Evolutionary conservation across 2,329 filamentous ascomycete species (phyloP).

Genomic region (Thermoascus crustaceus): DNA sequence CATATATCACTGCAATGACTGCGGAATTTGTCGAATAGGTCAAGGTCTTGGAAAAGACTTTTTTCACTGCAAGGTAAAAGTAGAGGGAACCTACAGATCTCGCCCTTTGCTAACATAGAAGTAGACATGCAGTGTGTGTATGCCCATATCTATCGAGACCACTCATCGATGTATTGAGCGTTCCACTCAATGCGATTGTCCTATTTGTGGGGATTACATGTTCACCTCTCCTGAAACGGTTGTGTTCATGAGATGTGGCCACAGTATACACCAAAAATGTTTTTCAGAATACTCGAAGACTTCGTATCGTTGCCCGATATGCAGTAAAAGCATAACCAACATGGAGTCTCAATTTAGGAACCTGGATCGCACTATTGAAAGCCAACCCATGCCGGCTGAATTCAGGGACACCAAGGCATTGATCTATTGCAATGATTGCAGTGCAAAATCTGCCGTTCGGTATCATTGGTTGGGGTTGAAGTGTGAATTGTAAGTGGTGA

Average conservation of each 20-base stretch:
- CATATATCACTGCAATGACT: slow-evolving; percentile 94
- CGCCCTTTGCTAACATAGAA: slow-evolving; percentile 20
- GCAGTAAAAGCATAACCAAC: slow-evolving; percentile 91
- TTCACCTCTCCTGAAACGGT: slow-evolving; percentile 84
- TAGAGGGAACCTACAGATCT: neutral
- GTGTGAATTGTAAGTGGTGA: slow-evolving; percentile 57
- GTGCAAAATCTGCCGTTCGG: slow-evolving; percentile 70
- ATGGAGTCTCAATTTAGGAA: slow-evolving; percentile 96
- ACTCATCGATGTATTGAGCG: slow-evolving; percentile 91
- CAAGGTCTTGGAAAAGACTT: slow-evolving; percentile 93
- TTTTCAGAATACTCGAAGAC: slow-evolving; percentile 80
- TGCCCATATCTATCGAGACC: slow-evolving; percentile 74
- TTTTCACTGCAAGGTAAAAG: slow-evolving; percentile 85
- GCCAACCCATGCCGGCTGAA: slow-evolving; percentile 85
- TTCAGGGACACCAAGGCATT: slow-evolving; percentile 72
- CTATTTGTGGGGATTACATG: slow-evolving; percentile 93
- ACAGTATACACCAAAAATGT: slow-evolving; percentile 88
- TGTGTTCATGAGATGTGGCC: slow-evolving; percentile 90
- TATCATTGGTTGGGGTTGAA: slow-evolving; percentile 96
- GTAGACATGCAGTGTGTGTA: slow-evolving; percentile 85
- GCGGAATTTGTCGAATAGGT: slow-evolving; percentile 87
- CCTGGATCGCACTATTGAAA: slow-evolving; percentile 74
- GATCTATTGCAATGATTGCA: slow-evolving; percentile 92
- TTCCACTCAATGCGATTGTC: slow-evolving; percentile 90
- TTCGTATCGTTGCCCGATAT: slow-evolving; percentile 94